A percentile compares a stretch with the other conserved stretches of the same genome.
Conservation (phyloP, 2,329 filamentous ascomycete genomes). For the Cladophialophora yegresii region DNA sequence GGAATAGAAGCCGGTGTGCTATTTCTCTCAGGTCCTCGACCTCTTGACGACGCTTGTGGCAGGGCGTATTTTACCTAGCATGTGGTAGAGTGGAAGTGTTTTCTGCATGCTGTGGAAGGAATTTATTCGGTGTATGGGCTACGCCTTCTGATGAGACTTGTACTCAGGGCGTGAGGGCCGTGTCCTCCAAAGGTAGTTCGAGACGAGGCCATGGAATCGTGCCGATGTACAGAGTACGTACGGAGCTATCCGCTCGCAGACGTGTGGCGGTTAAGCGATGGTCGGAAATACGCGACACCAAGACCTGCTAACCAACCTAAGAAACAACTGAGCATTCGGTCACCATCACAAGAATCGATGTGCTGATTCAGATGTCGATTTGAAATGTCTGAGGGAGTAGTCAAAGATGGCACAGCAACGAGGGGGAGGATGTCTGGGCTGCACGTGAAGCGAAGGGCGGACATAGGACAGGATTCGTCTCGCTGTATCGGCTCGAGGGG, state of each 20-base stretch:
- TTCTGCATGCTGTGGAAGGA: slow-evolving; percentile 7
- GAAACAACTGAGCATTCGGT: neutral
- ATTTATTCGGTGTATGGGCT: neutral
- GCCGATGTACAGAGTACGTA: slow-evolving; percentile 20
- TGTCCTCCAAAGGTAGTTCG: slow-evolving; percentile 19
- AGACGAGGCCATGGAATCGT: slow-evolving; percentile 3
- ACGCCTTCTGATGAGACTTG: slow-evolving; percentile 23
- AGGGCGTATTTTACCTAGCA: neutral
- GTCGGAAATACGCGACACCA: slow-evolving; percentile 24
- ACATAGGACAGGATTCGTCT: neutral
- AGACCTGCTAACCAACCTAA: neutral
- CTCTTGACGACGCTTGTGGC: neutral
- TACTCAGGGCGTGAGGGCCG: slow-evolving; percentile 12
- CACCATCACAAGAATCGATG: neutral
- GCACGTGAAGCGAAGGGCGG: too few relatives aligned
- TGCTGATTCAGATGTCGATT: neutral
- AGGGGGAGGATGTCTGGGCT: neutral
- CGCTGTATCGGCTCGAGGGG: neutral
- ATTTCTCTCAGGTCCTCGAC: neutral
- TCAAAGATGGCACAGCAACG: neutral
- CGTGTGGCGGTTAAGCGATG: neutral
- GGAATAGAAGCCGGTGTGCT: neutral
- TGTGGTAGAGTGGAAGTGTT: neutral
- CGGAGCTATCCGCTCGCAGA: slow-evolving; percentile 26
- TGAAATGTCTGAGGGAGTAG: neutral